phyloP scores from a whole-genome alignment of 805 yeast species.

The Limtongia smithiae region DNA sequence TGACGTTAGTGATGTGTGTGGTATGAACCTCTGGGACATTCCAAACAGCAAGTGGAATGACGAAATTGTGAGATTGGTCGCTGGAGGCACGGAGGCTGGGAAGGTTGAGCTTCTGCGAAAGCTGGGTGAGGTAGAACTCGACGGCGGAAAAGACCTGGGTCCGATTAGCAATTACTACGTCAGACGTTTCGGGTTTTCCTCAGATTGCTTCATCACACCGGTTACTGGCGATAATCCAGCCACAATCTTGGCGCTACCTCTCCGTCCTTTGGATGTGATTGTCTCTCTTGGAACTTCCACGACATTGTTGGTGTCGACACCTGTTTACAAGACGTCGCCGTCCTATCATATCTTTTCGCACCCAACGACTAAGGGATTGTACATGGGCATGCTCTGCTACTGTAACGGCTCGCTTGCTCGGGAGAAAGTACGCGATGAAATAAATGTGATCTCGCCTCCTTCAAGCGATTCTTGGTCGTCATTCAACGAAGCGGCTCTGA shows the following conservation, averaged over 20 bases:
- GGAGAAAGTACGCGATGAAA: constrained; percentile 63
- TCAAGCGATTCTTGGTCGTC: constrained; percentile 34
- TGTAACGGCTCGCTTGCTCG: constrained; percentile 88
- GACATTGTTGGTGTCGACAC: constrained; percentile 77
- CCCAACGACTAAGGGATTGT: constrained; percentile 70
- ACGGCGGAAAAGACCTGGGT: constrained; percentile 51
- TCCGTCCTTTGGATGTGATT: constrained; percentile 69
- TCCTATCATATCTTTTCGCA: constrained; percentile 83
- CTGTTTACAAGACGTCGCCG: constrained; percentile 70
- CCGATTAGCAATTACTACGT: constrained; percentile 57
- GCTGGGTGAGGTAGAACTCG: constrained; percentile 38
- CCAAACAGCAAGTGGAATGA: constrained; percentile 53
- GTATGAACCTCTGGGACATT: constrained; percentile 84
- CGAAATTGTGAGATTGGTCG: constrained; percentile 47
- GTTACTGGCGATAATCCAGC: constrained; percentile 92
- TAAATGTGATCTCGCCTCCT: constrained; percentile 47
- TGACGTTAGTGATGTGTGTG: constrained; percentile 88
- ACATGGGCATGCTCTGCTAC: constrained; percentile 94
- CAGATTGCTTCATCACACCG: constrained; percentile 56
- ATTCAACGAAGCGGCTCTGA: constrained; percentile 31
- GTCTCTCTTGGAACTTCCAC: constrained; percentile 91
- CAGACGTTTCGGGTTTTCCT: constrained; percentile 58
- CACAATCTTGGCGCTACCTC: constrained; percentile 77
- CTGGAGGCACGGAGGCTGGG: constrained; percentile 35
- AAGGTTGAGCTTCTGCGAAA: constrained; percentile 40